Evolutionary conservation across 331 rosid genomes (phyloP).

Genomic region (Quercus lobata): DNA sequence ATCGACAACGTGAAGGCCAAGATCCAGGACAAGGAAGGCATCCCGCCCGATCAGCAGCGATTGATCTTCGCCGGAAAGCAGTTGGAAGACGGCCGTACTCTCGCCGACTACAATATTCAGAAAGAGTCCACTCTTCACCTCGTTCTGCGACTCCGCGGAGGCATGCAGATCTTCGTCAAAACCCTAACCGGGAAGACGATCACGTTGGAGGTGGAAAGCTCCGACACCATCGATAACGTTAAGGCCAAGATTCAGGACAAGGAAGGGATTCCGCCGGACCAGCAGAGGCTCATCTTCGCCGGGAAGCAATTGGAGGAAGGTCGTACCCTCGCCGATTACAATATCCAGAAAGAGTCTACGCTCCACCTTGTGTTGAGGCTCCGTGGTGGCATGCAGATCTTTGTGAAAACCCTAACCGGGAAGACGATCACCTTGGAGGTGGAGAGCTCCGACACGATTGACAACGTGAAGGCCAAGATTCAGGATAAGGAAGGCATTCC

Average conservation of each 20-base stretch:
- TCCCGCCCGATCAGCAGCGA: slow-evolving; percentile 26
- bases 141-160: slow-evolving; percentile 26
- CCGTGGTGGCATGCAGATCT: slow-evolving; percentile 35
- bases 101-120: slow-evolving; percentile 31
- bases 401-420: slow-evolving; percentile 29
- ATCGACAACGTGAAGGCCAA: slow-evolving; percentile 33
- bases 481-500: slow-evolving; percentile 37
- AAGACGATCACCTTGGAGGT: slow-evolving; percentile 37
- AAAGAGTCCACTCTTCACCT: slow-evolving; percentile 27
- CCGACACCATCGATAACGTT: slow-evolving; percentile 32
- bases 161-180: slow-evolving; percentile 31
- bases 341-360: slow-evolving; percentile 39
- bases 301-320: slow-evolving; percentile 38
- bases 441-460: slow-evolving; percentile 28
- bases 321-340: slow-evolving; percentile 29
- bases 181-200: slow-evolving; percentile 28
- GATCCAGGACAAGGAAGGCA: slow-evolving; percentile 36
- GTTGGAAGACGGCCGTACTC: slow-evolving; percentile 26
- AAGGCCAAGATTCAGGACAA: slow-evolving; percentile 38
- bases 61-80: slow-evolving; percentile 28
- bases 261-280: slow-evolving; percentile 36
- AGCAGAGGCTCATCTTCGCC: slow-evolving; percentile 36
- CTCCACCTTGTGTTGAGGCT: slow-evolving; percentile 27
- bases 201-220: slow-evolving; percentile 33
- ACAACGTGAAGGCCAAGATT: slow-evolving; percentile 29